Evolutionary conservation across 1,284 basidiomycete species (phyloP).

Genomic region (Baeospora myosura): DNA sequence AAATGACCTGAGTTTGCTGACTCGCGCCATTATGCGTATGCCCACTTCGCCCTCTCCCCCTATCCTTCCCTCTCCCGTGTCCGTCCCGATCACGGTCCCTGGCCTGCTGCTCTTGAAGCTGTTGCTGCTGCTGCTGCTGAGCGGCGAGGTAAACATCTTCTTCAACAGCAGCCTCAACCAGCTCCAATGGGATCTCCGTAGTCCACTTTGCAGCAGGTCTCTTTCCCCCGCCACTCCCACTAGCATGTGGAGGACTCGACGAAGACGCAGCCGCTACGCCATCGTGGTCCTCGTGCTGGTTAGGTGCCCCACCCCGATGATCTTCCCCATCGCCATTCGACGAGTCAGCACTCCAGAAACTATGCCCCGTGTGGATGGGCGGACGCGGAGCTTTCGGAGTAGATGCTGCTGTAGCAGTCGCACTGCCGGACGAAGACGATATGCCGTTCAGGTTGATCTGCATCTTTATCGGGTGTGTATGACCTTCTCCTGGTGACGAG

Average conservation of each 20-base stretch:
- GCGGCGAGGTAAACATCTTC: conserved; percentile 70
- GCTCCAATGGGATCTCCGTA: conserved; percentile 62
- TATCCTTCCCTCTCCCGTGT: conserved; percentile 10
- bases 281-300: conserved; percentile 6
- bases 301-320: conserved; percentile 12
- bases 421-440: background rate
- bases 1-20: conserved; percentile 15
- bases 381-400: background rate
- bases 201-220: conserved; percentile 51
- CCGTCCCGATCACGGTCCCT: background rate
- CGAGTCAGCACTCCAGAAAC: conserved; percentile 43
- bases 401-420: background rate
- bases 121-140: conserved; percentile 30
- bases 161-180: conserved; percentile 73
- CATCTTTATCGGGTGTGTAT: conserved; percentile 15
- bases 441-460: conserved; percentile 1
- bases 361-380: conserved; percentile 22
- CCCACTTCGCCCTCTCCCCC: conserved; percentile 11
- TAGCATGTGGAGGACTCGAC: conserved; percentile 3
- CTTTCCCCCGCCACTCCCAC: conserved; percentile 16
- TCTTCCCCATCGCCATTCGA: conserved; percentile 24
- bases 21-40: conserved; percentile 9
- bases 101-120: conserved; percentile 19
- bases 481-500: conserved; percentile 10
- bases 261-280: conserved; percentile 2